phyloP scores from a whole-genome alignment of 148 eudicot genomes.

The Silene latifolia region DNA sequence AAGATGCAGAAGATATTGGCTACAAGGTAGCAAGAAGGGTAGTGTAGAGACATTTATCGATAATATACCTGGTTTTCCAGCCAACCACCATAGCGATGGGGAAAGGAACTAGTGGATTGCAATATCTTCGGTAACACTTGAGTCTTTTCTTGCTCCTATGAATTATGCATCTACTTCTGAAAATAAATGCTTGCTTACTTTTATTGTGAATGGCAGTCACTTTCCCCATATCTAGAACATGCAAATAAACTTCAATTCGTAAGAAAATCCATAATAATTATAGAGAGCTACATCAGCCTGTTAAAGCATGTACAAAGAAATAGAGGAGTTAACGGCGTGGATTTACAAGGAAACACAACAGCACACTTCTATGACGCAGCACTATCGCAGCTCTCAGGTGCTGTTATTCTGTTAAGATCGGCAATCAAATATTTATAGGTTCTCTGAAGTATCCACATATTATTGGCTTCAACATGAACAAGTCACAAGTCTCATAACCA shows the following conservation, averaged over 20 bases:
- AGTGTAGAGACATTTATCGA: constrained; percentile 40
- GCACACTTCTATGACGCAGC: constrained; percentile 48
- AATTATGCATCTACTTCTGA: not conserved
- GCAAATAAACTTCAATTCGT: constrained; percentile 30
- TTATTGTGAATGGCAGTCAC: constrained; percentile 30
- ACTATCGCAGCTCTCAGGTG: not conserved
- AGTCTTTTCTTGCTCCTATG: not conserved
- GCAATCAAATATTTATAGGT: not conserved
- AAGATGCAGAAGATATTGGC: constrained; percentile 55
- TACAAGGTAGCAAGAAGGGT: constrained; percentile 44
- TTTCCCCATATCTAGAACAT: constrained; percentile 25
- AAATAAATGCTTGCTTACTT: not conserved
- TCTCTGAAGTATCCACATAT: not conserved
- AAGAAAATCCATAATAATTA: constrained; percentile 46
- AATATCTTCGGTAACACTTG: constrained; percentile 37
- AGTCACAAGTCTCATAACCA: not conserved
- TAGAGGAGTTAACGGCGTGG: constrained; percentile 55
- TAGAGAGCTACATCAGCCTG: constrained; percentile 35
- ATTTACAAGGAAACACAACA: constrained; percentile 59
- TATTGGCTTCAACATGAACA: not conserved
- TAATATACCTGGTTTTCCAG: constrained; percentile 58
- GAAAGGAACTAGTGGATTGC: constrained; percentile 71
- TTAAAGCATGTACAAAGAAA: constrained; percentile 32
- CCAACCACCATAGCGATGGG: constrained; percentile 62
- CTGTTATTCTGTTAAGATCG: constrained; percentile 10